A percentile compares a stretch with the other conserved stretches of the same genome.
Conservation (phyloP, 139 green algal genomes). For the Spirogloea muscicola region DNA sequence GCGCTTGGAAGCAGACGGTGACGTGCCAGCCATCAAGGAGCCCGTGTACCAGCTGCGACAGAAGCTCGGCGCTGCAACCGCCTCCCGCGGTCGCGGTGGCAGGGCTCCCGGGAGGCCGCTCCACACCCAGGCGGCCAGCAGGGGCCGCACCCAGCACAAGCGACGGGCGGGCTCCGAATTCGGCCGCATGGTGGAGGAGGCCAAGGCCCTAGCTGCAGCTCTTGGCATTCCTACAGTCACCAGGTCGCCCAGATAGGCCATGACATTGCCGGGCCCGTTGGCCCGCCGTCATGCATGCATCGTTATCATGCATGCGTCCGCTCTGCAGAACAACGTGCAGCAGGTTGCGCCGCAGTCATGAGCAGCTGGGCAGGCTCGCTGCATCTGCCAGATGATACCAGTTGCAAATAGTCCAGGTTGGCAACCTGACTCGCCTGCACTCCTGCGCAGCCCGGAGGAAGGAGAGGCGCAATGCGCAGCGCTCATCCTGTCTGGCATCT, state of each 20-base stretch:
- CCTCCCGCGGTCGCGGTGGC: neutral
- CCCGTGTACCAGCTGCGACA: constrained; percentile 11
- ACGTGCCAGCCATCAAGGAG: constrained; percentile 25
- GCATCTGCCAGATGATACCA: too few relatives aligned
- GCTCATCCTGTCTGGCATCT: constrained; percentile 23
- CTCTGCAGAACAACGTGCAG: too few relatives aligned
- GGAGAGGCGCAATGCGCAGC: constrained; percentile 32
- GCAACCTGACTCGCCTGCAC: too few relatives aligned
- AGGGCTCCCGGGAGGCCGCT: neutral
- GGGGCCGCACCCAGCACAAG: neutral
- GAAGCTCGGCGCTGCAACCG: too few relatives aligned
- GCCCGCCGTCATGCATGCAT: too few relatives aligned
- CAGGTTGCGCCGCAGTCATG: too few relatives aligned
- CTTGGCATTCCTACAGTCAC: neutral
- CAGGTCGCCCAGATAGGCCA: too few relatives aligned
- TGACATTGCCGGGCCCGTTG: too few relatives aligned
- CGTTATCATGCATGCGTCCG: too few relatives aligned
- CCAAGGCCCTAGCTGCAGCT: neutral
- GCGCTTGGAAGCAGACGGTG: constrained; percentile 17
- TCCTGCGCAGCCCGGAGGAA: constrained; percentile 28
- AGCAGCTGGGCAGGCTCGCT: too few relatives aligned
- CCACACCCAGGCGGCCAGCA: neutral
- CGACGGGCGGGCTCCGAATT: constrained; percentile 3
- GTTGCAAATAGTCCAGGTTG: too few relatives aligned
- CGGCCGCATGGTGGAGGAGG: constrained; percentile 15